phyloP scores from a whole-genome alignment of 2,329 filamentous ascomycete genomes.

The Xylaria sp. region DNA sequence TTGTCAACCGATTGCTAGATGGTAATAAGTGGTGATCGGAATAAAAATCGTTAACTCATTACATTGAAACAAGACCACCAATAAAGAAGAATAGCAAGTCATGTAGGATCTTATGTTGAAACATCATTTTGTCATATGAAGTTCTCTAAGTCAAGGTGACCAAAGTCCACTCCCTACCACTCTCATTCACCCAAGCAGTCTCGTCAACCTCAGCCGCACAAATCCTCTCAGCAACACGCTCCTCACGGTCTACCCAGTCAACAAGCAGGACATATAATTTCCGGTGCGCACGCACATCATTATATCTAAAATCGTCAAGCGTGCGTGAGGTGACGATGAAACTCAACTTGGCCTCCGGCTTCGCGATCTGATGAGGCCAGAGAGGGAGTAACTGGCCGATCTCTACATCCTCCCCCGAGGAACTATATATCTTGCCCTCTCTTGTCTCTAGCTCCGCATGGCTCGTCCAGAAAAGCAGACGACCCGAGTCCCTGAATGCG shows the following conservation, averaged over 20 bases:
- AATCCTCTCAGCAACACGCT: constrained; percentile 33
- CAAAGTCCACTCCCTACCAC: constrained; percentile 36
- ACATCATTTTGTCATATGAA: too few relatives aligned
- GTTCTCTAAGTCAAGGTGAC: constrained; percentile 33
- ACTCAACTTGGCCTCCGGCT: constrained; percentile 30
- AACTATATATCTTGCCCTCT: constrained; percentile 34
- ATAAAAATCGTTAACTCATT: too few relatives aligned
- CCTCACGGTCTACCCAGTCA: constrained; percentile 35
- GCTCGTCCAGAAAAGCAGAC: constrained; percentile 41
- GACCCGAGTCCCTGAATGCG: constrained; percentile 36
- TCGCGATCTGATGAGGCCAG: constrained; percentile 20
- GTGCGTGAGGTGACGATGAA: constrained; percentile 39
- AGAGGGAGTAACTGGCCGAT: constrained; percentile 34
- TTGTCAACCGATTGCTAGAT: too few relatives aligned
- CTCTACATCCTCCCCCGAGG: constrained; percentile 10
- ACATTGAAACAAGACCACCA: too few relatives aligned
- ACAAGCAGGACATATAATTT: constrained; percentile 36
- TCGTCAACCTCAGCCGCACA: constrained; percentile 35
- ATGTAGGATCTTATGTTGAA: too few relatives aligned
- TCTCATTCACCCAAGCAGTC: constrained; percentile 32
- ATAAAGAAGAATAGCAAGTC: too few relatives aligned
- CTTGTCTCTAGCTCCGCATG: constrained; percentile 27
- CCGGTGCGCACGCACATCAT: constrained; percentile 31
- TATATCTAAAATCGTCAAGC: constrained; percentile 31
- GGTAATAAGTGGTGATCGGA: too few relatives aligned